phyloP scores from a whole-genome alignment of 441 rosid genomes.

The Kokia cookei region DNA sequence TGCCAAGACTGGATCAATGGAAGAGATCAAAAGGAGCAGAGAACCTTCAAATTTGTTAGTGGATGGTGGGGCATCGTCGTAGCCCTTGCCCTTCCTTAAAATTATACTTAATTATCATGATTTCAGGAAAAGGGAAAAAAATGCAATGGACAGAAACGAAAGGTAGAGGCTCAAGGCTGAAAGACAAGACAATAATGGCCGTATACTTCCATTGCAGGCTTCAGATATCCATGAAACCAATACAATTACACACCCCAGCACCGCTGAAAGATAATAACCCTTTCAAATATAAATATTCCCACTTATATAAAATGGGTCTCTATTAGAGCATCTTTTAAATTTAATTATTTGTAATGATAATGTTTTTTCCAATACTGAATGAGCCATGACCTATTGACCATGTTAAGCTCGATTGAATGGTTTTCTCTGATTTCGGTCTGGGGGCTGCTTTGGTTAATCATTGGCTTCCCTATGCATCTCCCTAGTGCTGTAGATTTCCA shows the following conservation, averaged over 20 bases:
- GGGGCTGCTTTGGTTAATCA: background rate
- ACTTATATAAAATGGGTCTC: background rate
- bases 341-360: background rate
- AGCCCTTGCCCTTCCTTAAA: background rate
- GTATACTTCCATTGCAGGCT: conserved; percentile 7
- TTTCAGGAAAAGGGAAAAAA: background rate
- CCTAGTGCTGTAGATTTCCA: background rate
- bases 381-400: background rate
- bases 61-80: background rate
- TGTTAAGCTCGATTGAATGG: background rate
- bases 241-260: background rate
- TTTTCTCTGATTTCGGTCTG: background rate
- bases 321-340: background rate
- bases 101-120: background rate
- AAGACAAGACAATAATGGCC: background rate
- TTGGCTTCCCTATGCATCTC: background rate
- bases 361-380: too few species aligned
- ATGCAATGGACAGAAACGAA: background rate
- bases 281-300: background rate
- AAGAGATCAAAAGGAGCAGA: background rate
- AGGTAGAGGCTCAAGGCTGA: background rate
- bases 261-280: background rate
- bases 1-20: background rate
- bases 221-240: background rate
- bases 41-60: background rate